A percentile compares a stretch with the other conserved stretches of the same genome.
These are phyloP conservation scores for Alternaria sp. DNA, from an alignment of 2,329 filamentous ascomycete species.

Conservation along the genomic window DNA sequence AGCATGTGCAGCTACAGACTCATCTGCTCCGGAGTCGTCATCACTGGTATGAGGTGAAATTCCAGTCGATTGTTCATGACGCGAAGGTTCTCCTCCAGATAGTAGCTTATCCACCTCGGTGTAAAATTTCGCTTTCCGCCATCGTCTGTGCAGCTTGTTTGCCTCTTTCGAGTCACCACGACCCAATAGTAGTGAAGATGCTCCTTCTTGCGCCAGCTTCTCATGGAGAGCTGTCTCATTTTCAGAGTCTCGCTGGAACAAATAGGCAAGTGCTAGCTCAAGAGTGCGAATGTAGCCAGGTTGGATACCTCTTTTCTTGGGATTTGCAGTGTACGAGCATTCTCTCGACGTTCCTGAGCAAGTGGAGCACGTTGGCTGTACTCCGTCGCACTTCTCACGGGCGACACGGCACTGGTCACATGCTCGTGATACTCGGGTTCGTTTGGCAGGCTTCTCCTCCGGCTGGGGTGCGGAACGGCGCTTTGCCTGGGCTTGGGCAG, in stretches of 20 bases:
- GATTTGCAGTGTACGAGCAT: constrained; percentile 75
- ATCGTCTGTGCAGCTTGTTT: constrained; percentile 65
- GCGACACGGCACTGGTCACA: constrained; percentile 72
- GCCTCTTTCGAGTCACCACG: constrained; percentile 59
- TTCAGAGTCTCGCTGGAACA: constrained; percentile 67
- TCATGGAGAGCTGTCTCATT: constrained; percentile 62
- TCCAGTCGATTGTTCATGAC: constrained; percentile 23
- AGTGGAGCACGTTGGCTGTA: constrained; percentile 69
- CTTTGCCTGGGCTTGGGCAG: constrained; percentile 34
- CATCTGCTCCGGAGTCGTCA: constrained; percentile 34
- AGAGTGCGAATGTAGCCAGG: constrained; percentile 80
- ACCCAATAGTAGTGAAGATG: constrained; percentile 58
- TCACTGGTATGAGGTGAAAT: constrained; percentile 34
- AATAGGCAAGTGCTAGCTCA: constrained; percentile 71
- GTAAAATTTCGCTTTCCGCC: constrained; percentile 68
- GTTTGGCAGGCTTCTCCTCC: constrained; percentile 49
- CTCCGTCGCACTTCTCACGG: constrained; percentile 76
- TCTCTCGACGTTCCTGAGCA: constrained; percentile 68
- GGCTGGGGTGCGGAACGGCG: constrained; percentile 28
- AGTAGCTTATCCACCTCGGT: constrained; percentile 68
- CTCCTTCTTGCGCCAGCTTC: constrained; percentile 59
- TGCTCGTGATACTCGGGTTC: constrained; percentile 70
- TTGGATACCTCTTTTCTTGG: constrained; percentile 78
- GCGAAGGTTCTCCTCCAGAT: constrained; percentile 53
- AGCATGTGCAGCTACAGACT: constrained; percentile 1